Base-by-base conservation (phyloP, 2,329 filamentous ascomycete genomes). In the Trichoderma sp. region DNA sequence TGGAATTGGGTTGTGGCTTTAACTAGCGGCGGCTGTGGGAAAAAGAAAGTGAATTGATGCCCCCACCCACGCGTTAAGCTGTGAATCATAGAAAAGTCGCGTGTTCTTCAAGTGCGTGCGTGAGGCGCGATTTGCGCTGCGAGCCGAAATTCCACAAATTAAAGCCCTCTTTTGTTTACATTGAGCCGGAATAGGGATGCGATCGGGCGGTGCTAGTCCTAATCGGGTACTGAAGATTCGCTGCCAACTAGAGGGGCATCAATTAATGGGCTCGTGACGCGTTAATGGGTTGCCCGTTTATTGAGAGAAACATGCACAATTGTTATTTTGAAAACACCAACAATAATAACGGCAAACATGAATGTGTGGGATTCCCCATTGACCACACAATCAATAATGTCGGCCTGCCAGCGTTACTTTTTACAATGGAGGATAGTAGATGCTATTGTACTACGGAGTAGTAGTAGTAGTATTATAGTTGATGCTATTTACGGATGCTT, bases 151-250 rank as follows among this genome's bases (percentile, higher is more conserved):
- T 63, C 58, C n/a, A 35, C 27, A 32, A 52, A 42, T 35, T 32
- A 53, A 37, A 35, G 52, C 39, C 34, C n/a, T 19, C 22, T n/a
- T 63, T 68, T 68, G 67, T 68, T 68, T 68, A 68, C 67, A 58
- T 50, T 64, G 34, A 12, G 32, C 56, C 48, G 5, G 32, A 61
- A 59, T 50, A 15, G 64, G 64, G 19, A 54, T 35, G 34, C 4
- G 10, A 2, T 7, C 8, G 13, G 17, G 1, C 0, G 1, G 9
- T 0, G 25, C 42, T 68, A 68, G 59, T 39, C 58, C 60, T 53
- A 35, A 34, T 22, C 0, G 1, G 59, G 67, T 3, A 54, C 10
- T 56, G 27, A 19, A 54, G 8, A n/a, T n/a, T n/a, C n/a, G 12
- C 10, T 6, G 50, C 25, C n/a, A 32, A 35, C 3, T 19, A 39